Base-by-base conservation (phyloP, 768 basidiomycete species). In the Termitomyces sp. region DNA sequence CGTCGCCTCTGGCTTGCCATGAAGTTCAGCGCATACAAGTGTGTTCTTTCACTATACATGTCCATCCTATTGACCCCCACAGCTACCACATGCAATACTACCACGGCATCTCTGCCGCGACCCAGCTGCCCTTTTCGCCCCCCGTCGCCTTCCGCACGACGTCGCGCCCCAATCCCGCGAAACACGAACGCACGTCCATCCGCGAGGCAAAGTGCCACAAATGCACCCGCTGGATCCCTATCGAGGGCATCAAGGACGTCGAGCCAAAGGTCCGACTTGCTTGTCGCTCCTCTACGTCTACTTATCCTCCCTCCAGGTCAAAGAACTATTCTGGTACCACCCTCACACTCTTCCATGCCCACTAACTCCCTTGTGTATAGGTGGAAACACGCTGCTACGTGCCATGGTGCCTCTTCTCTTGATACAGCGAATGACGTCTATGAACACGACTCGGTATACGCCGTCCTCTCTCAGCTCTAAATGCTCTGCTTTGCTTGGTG, bases 11-110 rank as follows among this genome's bases (percentile, higher is more conserved):
- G 91, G 90, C 68, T 90, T 32, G 80, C 83, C 2, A 90, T 84
- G 81, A 91, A 91, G 60, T 85, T 87, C 63, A 88, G 85, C 13
- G 89, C 89, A 18, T 91, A 84, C 74, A 91, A 91, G 89, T 90
- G 73, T 15, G 16, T 20, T 52, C 10, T 15, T 35, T 2, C 7
- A 4, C 25, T 25, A n/a, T 16, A 3, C 44, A 22, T 12, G 22
- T 4, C 9, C 1, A 29, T 2, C 33, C 13, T 1, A 18, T 27
- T 50, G 25, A 52, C 35, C 47, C 25, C 27, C 47, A 18, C 35
- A 91, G 89, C 66, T 91, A 91, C 61, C 90, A 92, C 63, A 81
- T 92, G 83, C 89, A 91, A 63, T 89, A 89, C 56, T 23, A 20
- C 56, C 48, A 52, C 90, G 90, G 90, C 7, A 84, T 92, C 35